phyloP scores from a whole-genome alignment of 2,329 filamentous ascomycete genomes.

The Ophiobolus disseminans region DNA sequence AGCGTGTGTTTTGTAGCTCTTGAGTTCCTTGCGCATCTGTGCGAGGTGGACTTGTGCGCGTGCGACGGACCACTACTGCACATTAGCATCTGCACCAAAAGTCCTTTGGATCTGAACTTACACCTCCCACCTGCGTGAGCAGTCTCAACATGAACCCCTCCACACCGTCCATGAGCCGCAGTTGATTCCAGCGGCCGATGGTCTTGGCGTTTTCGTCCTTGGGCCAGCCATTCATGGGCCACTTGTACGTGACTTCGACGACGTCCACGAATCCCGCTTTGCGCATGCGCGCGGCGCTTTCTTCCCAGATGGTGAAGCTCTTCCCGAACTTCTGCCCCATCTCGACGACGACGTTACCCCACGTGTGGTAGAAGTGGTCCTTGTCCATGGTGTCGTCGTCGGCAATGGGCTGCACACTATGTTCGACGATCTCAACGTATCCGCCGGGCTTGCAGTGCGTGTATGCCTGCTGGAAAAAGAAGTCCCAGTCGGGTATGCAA shows the following conservation, averaged over 20 bases:
- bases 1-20: constrained; percentile 43
- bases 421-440: constrained; percentile 54
- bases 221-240: constrained; percentile 48
- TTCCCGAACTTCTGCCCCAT: constrained; percentile 50
- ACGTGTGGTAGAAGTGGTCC: constrained; percentile 47
- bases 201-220: constrained; percentile 42
- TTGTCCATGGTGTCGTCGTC: constrained; percentile 51
- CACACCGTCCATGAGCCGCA: constrained; percentile 45
- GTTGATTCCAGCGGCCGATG: constrained; percentile 48
- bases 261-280: constrained; percentile 47
- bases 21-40: constrained; percentile 44
- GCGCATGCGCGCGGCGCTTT: constrained; percentile 41
- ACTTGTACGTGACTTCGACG: constrained; percentile 39
- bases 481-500: constrained; percentile 55
- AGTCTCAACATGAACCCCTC: constrained; percentile 49
- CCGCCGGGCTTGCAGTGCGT: constrained; percentile 51
- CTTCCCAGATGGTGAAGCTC: constrained; percentile 45
- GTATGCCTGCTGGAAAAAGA: constrained; percentile 49
- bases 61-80: constrained; percentile 38
- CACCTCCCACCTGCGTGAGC: constrained; percentile 44
- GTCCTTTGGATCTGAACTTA: constrained; percentile 15
- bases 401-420: constrained; percentile 48
- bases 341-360: constrained; percentile 44
- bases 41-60: constrained; percentile 48
- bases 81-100: not conserved